Conservation (phyloP, 2,329 filamentous ascomycete species). For the Claviceps cyperi region DNA sequence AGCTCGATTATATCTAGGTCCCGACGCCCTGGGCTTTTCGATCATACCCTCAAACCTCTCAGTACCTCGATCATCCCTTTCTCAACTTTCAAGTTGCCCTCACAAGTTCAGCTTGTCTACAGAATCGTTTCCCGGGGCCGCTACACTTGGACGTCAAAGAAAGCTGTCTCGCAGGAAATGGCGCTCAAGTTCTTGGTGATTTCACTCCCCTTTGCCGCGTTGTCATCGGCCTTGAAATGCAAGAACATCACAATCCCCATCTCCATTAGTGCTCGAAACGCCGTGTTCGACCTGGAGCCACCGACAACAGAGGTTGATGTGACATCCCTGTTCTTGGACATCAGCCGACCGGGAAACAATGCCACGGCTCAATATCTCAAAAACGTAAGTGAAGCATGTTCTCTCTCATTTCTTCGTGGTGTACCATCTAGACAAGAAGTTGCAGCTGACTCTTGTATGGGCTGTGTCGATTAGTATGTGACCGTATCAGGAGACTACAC, state of each 20-base stretch:
- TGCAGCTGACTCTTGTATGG: not conserved
- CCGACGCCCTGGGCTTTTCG: not conserved
- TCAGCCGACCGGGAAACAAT: constrained; percentile 35
- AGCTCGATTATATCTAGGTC: not conserved
- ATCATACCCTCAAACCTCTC: not conserved
- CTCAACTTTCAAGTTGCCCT: no score
- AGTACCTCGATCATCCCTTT: not conserved
- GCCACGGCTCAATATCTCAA: constrained; percentile 28
- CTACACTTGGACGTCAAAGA: not conserved
- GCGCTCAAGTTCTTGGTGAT: constrained; percentile 4
- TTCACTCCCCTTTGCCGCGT: constrained; percentile 13
- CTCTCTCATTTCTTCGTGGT: not conserved
- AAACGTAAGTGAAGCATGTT: constrained; percentile 18
- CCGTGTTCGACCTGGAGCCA: constrained; percentile 33
- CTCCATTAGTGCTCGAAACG: constrained; percentile 37
- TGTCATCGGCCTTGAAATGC: constrained; percentile 23
- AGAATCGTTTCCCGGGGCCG: not conserved
- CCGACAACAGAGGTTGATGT: constrained; percentile 40
- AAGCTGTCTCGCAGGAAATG: not conserved
- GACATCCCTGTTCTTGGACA: constrained; percentile 37
- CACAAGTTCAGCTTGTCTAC: not conserved
- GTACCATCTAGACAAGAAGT: not conserved
- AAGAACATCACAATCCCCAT: constrained; percentile 41
- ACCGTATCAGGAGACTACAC: constrained; percentile 38
- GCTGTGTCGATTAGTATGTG: constrained; percentile 21